These are phyloP conservation scores for Eremochloa ophiuroides DNA, from an alignment of 176 grass and related monocot genomes.

Conservation along the genomic window DNA sequence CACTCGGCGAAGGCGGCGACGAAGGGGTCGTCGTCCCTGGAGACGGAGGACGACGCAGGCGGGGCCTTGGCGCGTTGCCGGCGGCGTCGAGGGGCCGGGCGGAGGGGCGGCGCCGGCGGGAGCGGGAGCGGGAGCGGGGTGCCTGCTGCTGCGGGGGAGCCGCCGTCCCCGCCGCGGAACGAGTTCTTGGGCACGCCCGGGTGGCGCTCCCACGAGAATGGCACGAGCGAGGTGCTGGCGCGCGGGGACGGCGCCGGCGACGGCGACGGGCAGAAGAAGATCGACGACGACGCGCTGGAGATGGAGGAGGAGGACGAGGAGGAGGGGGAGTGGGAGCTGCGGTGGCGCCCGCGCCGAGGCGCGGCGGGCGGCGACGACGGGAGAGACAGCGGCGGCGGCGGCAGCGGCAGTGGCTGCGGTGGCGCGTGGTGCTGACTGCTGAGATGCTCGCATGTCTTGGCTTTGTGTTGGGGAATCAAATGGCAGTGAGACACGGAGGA, in stretches of 20 bases:
- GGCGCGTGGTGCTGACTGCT: not conserved
- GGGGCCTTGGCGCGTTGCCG: not conserved
- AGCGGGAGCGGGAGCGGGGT: conserved; percentile 35
- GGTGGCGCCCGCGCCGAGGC: conserved; percentile 25
- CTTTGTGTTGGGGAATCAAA: not conserved
- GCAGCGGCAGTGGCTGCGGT: conserved; percentile 42
- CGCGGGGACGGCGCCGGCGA: conserved; percentile 27
- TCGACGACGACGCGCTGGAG: not conserved
- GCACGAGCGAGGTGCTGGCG: conserved; percentile 33
- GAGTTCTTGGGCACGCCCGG: conserved; percentile 71
- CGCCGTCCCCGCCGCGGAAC: not conserved
- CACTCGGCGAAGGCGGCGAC: conserved; percentile 41
- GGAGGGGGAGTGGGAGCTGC: not conserved
- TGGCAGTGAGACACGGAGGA: not conserved
- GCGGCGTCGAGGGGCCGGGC: not conserved
- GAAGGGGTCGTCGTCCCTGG: not conserved
- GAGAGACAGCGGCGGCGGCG: conserved; percentile 45
- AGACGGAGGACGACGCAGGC: not conserved
- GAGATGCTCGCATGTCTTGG: conserved; percentile 32
- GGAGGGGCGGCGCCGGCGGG: conserved; percentile 4
- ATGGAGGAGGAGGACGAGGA: not conserved
- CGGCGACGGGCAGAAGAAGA: conserved; percentile 18
- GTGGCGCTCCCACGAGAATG: conserved; percentile 94
- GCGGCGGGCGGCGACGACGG: conserved; percentile 1
- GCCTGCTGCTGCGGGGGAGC: not conserved